Percentiles rank a stretch among this genome's conserved stretches.
phyloP scores from a whole-genome alignment of 345 rosid species.

The Eucalyptus rudis region DNA sequence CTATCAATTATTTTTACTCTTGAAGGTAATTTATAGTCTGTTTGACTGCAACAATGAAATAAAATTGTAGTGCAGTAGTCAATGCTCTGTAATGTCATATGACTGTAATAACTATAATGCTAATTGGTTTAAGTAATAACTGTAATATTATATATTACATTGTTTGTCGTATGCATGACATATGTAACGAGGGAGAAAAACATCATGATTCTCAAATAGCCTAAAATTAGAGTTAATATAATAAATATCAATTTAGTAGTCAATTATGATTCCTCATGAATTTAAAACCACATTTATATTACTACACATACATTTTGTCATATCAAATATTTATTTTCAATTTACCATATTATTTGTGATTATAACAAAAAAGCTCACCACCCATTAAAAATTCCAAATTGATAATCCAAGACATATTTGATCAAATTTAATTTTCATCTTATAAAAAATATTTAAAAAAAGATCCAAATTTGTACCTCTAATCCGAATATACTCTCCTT shows the following conservation, averaged over 20 bases:
- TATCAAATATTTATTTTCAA: not conserved
- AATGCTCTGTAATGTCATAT: not conserved
- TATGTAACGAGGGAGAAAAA: not conserved
- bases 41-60: not conserved
- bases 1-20: not conserved
- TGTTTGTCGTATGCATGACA: not conserved
- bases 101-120: not conserved
- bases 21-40: not conserved
- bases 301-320: not conserved
- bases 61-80: not conserved
- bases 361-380: not conserved
- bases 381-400: not conserved
- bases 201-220: not conserved
- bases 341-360: not conserved
- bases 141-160: no score
- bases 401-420: not conserved
- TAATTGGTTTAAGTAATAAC: not conserved
- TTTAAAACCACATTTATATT: not conserved
- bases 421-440: not conserved
- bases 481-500: not conserved
- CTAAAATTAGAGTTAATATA: not conserved
- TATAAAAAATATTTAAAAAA: not conserved
- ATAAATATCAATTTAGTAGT: not conserved
- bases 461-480: not conserved
- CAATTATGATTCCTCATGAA: not conserved